These are phyloP conservation scores for Coffea canephora DNA, from an alignment of 257 asterid genomes.

Conservation along the genomic window DNA sequence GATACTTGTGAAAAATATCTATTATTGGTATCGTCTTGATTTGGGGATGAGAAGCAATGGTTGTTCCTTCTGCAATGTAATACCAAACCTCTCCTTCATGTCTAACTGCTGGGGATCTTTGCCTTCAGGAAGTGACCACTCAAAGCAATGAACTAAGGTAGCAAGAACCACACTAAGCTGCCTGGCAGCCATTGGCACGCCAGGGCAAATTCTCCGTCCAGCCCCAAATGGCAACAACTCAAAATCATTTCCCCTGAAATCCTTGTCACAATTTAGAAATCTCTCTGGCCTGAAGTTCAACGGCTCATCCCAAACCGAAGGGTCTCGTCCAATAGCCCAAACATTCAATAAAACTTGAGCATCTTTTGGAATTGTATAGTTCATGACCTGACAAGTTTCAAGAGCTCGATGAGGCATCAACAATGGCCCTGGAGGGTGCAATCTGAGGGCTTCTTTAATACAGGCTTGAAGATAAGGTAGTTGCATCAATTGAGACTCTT, in stretches of 20 bases:
- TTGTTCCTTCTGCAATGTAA: constrained; percentile 25
- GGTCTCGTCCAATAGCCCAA: too few species aligned
- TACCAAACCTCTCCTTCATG: constrained; percentile 29
- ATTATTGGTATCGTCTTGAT: constrained; percentile 21
- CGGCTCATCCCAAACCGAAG: too few species aligned
- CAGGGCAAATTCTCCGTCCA: constrained; percentile 54
- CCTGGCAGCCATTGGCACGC: constrained; percentile 38
- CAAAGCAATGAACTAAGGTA: constrained; percentile 25
- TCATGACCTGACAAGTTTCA: constrained; percentile 33
- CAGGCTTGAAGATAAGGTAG: too few species aligned
- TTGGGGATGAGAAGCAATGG: constrained; percentile 34
- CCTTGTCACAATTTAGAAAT: constrained; percentile 21
- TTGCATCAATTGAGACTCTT: neutral
- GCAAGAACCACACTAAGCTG: constrained; percentile 26
- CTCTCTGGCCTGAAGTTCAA: constrained; percentile 35
- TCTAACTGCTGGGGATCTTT: constrained; percentile 1
- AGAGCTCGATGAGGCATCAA: too few species aligned
- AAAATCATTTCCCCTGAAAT: neutral
- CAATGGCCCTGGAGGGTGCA: too few species aligned
- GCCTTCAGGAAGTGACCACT: constrained; percentile 33
- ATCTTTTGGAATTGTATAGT: constrained; percentile 32
- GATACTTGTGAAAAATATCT: neutral
- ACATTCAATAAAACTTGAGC: constrained; percentile 30
- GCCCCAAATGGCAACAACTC: constrained; percentile 43
- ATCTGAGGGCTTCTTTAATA: too few species aligned